Percentiles rank a stretch among this genome's conserved stretches.
phyloP scores from a whole-genome alignment of 2,329 filamentous ascomycete species.

The Penicillium sp. region DNA sequence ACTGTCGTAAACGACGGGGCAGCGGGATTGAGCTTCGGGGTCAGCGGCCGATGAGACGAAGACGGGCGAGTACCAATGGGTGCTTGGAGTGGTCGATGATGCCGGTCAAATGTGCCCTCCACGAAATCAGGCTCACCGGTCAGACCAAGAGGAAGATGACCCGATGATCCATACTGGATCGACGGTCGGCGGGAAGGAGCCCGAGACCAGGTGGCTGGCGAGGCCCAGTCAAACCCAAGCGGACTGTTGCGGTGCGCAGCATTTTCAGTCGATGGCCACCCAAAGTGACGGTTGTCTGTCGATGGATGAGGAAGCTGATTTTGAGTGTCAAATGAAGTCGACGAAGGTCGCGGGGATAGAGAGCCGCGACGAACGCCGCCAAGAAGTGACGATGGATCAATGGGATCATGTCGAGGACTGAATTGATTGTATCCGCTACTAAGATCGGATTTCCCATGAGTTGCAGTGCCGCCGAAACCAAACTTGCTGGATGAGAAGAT shows the following conservation, averaged over 20 bases:
- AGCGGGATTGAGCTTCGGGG: conserved; percentile 74
- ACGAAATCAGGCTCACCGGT: conserved; percentile 51
- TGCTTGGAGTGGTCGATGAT: conserved; percentile 55
- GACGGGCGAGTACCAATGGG: conserved; percentile 78
- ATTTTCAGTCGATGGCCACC: conserved; percentile 59
- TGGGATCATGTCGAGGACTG: conserved; percentile 47
- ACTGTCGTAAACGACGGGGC: conserved; percentile 83
- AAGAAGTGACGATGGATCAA: conserved; percentile 47
- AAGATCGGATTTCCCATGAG: conserved; percentile 35
- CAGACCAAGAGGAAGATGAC: conserved; percentile 57
- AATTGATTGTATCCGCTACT: conserved; percentile 48
- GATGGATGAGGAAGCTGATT: conserved; percentile 68
- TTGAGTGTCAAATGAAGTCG: conserved; percentile 56
- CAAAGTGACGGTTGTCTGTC: conserved; percentile 74
- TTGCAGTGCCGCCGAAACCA: conserved; percentile 34
- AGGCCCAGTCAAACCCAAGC: conserved; percentile 55
- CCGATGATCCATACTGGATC: conserved; percentile 71
- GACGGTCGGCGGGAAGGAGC: conserved; percentile 79
- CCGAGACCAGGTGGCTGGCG: conserved; percentile 64
- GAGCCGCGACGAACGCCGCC: conserved; percentile 45
- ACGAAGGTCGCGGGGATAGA: conserved; percentile 50
- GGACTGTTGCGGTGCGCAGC: conserved; percentile 53
- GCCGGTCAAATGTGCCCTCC: conserved; percentile 50
- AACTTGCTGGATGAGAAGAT: conserved; percentile 45
- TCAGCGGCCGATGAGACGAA: conserved; percentile 54